Conservation (phyloP, 129 eudicot species). For the Silybum marianum region DNA sequence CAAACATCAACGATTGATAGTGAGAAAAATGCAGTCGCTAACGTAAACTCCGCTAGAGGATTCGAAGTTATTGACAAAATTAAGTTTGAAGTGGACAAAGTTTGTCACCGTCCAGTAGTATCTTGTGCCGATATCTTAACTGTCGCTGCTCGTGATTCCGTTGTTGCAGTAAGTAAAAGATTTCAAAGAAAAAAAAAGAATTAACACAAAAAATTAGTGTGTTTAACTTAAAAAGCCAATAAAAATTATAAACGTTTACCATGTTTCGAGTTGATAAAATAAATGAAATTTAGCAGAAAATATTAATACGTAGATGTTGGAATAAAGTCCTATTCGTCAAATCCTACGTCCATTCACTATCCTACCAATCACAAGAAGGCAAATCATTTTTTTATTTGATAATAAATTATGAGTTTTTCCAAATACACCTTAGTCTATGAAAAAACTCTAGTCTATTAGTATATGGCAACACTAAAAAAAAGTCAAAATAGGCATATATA, state of each 20-base stretch:
- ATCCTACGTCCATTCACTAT: no score
- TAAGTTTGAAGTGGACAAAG: slow-evolving; percentile 42
- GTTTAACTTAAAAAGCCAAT: not conserved
- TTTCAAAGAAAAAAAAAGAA: not conserved
- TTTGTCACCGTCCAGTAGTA: slow-evolving; percentile 27
- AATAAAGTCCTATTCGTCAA: no score
- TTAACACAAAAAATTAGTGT: not conserved
- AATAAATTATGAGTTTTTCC: no score
- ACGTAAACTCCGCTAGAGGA: slow-evolving; percentile 37
- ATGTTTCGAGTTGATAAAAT: no score
- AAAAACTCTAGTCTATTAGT: no score
- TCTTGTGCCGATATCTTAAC: slow-evolving; percentile 49
- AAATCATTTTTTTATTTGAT: not conserved
- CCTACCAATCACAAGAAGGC: not conserved
- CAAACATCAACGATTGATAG: slow-evolving; percentile 34
- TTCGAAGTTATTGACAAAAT: slow-evolving; percentile 48
- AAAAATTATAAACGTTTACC: no score
- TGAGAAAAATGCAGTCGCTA: slow-evolving; percentile 35
- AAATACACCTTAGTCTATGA: no score
- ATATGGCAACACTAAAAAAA: no score
- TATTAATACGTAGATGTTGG: no score
- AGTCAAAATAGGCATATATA: no score
- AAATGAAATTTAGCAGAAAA: no score
- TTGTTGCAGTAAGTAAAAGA: slow-evolving; percentile 33
- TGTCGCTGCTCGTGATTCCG: slow-evolving; percentile 45